Conservation (phyloP, 176 grass and related monocot species). For the Tuctoria greenei region DNA sequence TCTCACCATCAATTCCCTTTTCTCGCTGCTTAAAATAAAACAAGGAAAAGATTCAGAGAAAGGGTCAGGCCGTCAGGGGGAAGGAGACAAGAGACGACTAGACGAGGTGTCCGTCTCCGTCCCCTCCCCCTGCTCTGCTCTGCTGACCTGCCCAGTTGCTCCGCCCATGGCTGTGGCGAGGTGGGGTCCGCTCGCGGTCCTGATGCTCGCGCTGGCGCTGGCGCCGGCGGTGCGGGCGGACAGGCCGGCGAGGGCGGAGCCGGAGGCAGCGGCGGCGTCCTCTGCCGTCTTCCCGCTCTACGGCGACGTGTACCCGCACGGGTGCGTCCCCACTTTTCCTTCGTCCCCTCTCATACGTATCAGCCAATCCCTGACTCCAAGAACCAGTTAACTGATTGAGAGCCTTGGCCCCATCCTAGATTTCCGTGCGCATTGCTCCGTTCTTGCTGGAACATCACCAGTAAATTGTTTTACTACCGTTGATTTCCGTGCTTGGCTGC, state of each 20-base stretch:
- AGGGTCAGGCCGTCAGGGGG: constrained; percentile 1
- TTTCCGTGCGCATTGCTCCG: constrained; percentile 16
- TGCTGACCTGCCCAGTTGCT: not conserved
- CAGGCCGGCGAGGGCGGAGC: constrained; percentile 32
- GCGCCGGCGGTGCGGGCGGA: constrained; percentile 21
- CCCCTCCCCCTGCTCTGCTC: constrained; percentile 25
- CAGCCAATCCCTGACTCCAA: not conserved
- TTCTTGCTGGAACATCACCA: not conserved
- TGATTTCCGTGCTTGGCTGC: not conserved
- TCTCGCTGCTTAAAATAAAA: not conserved
- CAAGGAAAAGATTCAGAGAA: not conserved
- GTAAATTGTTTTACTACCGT: not conserved
- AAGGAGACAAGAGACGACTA: constrained; percentile 15
- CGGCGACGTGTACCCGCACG: constrained; percentile 83
- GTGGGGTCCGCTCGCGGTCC: constrained; percentile 25
- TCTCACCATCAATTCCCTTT: not conserved
- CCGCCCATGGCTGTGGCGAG: constrained; percentile 12
- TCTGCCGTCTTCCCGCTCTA: constrained; percentile 82
- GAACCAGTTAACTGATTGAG: constrained; percentile 34
- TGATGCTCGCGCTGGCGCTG: constrained; percentile 16
- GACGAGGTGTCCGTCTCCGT: not conserved
- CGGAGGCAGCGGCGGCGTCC: constrained; percentile 6
- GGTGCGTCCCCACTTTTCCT: constrained; percentile 29
- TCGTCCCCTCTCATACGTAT: not conserved
- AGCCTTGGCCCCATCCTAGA: constrained; percentile 8